Evolutionary conservation across 2,329 filamentous ascomycete genomes (phyloP).

Genomic region (Alternaria sp.): DNA sequence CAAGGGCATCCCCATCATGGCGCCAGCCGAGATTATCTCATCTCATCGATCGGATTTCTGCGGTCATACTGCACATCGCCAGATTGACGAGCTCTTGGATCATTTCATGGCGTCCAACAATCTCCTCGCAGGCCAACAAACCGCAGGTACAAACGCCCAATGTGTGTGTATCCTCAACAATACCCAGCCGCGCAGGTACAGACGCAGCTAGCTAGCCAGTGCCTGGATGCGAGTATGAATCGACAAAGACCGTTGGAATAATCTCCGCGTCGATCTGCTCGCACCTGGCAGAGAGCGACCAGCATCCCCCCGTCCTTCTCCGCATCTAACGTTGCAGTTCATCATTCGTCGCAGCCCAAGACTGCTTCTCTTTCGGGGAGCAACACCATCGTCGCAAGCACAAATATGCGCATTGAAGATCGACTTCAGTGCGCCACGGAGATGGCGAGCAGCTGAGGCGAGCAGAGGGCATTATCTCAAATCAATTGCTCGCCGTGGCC

Average conservation of each 20-base stretch:
- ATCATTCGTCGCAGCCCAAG: constrained; percentile 15
- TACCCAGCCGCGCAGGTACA: constrained; percentile 11
- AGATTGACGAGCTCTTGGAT: background rate
- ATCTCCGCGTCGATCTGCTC: constrained; percentile 27
- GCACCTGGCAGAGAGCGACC: background rate
- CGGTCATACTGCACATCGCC: constrained; percentile 5
- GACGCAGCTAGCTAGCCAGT: constrained; percentile 9
- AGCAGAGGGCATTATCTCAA: background rate
- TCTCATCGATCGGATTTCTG: constrained; percentile 8
- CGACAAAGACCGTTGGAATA: constrained; percentile 19
- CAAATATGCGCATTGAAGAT: constrained; percentile 13
- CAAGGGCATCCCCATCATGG: constrained; percentile 6
- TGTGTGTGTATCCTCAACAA: constrained; percentile 4
- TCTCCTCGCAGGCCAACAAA: constrained; percentile 3
- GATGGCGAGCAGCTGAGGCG: background rate
- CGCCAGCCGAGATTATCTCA: constrained; percentile 9
- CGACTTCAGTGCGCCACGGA: background rate
- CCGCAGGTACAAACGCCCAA: constrained; percentile 7
- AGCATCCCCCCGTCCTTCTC: constrained; percentile 9
- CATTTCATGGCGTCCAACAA: background rate
- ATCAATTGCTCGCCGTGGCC: background rate
- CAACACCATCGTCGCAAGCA: constrained; percentile 13
- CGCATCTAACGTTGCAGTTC: constrained; percentile 12
- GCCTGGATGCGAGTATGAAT: constrained; percentile 7
- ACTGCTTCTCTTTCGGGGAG: constrained; percentile 6